Percentiles rank a stretch among this genome's conserved stretches.
These are phyloP conservation scores for Hanseniaspora opuntiae DNA, from an alignment of 805 yeast species.

Conservation along the genomic window DNA sequence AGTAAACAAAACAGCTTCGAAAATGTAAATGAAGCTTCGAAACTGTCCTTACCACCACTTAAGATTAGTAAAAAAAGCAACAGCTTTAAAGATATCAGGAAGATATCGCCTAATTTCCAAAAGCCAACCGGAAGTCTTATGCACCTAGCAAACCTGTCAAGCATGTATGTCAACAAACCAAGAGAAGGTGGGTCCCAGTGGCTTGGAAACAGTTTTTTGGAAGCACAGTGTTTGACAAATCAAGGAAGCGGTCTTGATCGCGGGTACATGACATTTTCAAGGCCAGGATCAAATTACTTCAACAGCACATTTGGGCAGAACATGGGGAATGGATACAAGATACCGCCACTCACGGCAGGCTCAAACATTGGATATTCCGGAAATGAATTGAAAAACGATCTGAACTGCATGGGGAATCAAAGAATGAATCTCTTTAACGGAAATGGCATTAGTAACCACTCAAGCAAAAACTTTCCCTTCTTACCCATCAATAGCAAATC, in stretches of 20 bases:
- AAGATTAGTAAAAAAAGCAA: neutral
- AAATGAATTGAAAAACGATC: neutral
- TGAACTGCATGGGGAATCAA: neutral
- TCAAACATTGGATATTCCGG: neutral
- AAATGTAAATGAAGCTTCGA: neutral
- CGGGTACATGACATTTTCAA: neutral
- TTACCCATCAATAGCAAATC: neutral
- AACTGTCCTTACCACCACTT: neutral
- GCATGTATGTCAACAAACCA: neutral
- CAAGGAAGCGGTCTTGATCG: neutral
- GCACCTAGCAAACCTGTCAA: neutral
- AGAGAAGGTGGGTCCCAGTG: no score
- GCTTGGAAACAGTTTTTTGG: no score
- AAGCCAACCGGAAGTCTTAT: neutral
- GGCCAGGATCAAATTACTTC: neutral
- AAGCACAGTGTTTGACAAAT: neutral
- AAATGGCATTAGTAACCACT: neutral
- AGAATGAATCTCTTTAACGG: neutral
- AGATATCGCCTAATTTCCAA: neutral
- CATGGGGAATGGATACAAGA: neutral
- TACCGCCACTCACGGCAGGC: neutral
- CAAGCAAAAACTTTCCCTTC: neutral
- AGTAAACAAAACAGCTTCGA: neutral
- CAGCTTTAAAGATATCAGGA: neutral
- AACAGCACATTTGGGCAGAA: neutral